Evolutionary conservation across 257 asterid genomes (phyloP).

Genomic region (Lithospermum erythrorhizon): DNA sequence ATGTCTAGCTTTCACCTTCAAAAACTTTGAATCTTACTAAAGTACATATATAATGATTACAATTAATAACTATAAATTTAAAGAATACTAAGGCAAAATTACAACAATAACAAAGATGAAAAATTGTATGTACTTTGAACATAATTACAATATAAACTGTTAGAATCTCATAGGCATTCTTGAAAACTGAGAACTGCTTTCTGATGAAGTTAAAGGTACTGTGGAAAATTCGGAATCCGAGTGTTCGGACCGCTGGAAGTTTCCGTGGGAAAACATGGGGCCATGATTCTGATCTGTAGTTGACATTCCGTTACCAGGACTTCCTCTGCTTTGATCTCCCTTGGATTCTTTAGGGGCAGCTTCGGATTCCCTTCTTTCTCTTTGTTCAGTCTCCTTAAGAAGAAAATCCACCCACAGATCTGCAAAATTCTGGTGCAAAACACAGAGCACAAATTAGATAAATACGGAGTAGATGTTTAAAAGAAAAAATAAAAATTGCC

Average conservation of each 20-base stretch:
- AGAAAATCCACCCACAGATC: conserved; percentile 99
- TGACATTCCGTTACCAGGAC: conserved; percentile 14
- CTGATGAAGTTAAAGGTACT: conserved; percentile 72
- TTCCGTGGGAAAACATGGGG: conserved; percentile 27
- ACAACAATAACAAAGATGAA: conserved; percentile 9
- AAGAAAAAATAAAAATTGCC: background rate
- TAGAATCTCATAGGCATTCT: conserved; percentile 44
- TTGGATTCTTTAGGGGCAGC: conserved; percentile 24
- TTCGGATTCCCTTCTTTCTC: conserved; percentile 54
- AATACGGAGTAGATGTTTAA: background rate
- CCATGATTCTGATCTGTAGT: conserved; percentile 31
- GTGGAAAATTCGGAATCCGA: conserved; percentile 81
- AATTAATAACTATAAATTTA: too few relatives aligned
- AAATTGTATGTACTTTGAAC: conserved; percentile 17
- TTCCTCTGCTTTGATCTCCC: conserved; percentile 28
- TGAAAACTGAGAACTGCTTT: conserved; percentile 34
- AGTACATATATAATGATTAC: background rate
- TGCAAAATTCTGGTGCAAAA: conserved; percentile 63
- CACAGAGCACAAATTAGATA: conserved; percentile 2
- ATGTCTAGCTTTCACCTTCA: background rate
- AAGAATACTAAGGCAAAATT: conserved; percentile 5
- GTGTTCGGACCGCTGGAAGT: conserved; percentile 26
- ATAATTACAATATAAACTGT: conserved; percentile 28
- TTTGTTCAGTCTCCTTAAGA: conserved; percentile 68
- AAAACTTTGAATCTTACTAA: too few relatives aligned